Evolutionary conservation across 768 basidiomycete species (phyloP).

Genomic region (Tricholoma bakamatsutake): DNA sequence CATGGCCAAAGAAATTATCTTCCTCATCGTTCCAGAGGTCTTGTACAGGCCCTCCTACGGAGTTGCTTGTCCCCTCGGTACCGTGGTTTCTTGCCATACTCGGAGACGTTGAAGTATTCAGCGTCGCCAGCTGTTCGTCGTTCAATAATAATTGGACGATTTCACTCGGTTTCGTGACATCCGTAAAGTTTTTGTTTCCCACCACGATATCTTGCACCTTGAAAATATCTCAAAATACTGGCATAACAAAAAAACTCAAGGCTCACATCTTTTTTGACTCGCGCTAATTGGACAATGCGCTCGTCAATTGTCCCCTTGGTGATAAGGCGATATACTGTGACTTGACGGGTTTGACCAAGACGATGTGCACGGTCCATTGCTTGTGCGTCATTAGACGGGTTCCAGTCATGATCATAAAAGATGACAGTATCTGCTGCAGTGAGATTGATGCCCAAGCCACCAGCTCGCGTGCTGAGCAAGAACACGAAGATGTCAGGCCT

Average conservation of each 20-base stretch:
- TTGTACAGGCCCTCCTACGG: conserved; percentile 35
- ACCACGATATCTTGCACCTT: conserved; percentile 99
- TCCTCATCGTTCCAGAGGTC: conserved; percentile 87
- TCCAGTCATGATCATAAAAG: conserved; percentile 96
- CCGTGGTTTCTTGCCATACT: conserved; percentile 26
- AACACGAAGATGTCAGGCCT: conserved; percentile 89
- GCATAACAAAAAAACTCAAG: conserved; percentile 16
- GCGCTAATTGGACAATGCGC: conserved; percentile 91
- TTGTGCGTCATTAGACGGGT: conserved; percentile 95
- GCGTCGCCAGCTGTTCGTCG: conserved; percentile 83
- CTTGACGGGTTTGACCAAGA: conserved; percentile 93
- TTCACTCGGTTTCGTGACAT: conserved; percentile 91
- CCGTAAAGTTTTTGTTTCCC: conserved; percentile 92
- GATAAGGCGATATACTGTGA: conserved; percentile 93
- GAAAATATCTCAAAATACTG: conserved; percentile 5
- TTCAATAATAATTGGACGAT: conserved; percentile 93
- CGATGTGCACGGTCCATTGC: conserved; percentile 99
- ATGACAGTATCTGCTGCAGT: conserved; percentile 95
- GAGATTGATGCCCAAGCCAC: conserved; percentile 93
- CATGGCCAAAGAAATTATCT: conserved; percentile 78
- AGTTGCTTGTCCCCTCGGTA: conserved; percentile 23
- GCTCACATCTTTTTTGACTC: conserved; percentile 91
- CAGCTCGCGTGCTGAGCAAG: conserved; percentile 88
- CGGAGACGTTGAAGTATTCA: conserved; percentile 43
- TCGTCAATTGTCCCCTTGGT: conserved; percentile 95